Conservation (phyloP, 768 basidiomycete species). For the Nidularia sp. region DNA sequence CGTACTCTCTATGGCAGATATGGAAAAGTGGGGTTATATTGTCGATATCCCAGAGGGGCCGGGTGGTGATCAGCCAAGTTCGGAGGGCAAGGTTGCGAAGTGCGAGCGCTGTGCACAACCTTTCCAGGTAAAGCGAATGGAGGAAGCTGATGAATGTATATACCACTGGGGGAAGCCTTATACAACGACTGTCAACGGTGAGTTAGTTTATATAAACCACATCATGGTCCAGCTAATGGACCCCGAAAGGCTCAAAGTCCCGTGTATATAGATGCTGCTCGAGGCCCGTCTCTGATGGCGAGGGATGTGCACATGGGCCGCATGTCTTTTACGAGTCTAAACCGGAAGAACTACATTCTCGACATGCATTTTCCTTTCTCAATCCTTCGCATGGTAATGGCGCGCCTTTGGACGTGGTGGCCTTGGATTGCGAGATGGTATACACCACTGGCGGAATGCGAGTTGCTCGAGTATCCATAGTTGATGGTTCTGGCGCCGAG, state of each 20-base stretch:
- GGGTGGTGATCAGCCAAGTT: constrained; percentile 62
- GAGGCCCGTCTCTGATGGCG: constrained; percentile 46
- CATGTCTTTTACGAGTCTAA: constrained; percentile 90
- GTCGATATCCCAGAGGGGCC: constrained; percentile 59
- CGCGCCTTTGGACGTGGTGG: constrained; percentile 67
- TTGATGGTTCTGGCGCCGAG: constrained; percentile 69
- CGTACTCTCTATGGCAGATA: constrained; percentile 51
- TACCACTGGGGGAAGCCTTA: constrained; percentile 82
- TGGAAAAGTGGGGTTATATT: constrained; percentile 70
- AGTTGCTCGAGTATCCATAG: constrained; percentile 85
- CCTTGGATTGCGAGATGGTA: constrained; percentile 96
- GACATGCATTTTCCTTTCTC: constrained; percentile 66
- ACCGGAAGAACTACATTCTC: constrained; percentile 60
- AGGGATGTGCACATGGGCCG: constrained; percentile 73
- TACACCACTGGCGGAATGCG: constrained; percentile 92
- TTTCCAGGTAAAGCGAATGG: constrained; percentile 61
- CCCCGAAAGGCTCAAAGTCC: constrained; percentile 54
- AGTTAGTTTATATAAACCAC: constrained; percentile 7
- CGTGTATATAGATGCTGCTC: constrained; percentile 81
- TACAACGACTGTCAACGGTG: constrained; percentile 63
- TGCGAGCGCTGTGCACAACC: constrained; percentile 80
- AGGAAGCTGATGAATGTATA: constrained; percentile 59
- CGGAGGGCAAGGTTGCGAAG: constrained; percentile 54
- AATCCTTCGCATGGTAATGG: constrained; percentile 16
- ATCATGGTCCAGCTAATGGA: too few relatives aligned